Base-by-base conservation (phyloP, 371 early-diverging fungal species). In the Mucor plumbeus region DNA sequence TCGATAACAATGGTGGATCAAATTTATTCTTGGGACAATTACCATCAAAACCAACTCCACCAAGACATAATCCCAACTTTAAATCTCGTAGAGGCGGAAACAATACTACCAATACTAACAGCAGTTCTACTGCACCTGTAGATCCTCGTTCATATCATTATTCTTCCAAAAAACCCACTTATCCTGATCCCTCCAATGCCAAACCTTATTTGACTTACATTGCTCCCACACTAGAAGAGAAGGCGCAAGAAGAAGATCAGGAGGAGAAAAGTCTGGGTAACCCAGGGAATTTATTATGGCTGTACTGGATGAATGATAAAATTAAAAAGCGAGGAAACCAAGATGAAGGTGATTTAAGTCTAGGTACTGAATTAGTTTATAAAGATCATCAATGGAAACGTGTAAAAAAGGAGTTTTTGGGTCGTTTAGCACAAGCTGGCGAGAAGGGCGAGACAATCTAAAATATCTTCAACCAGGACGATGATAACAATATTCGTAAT, bases 351-450 rank as follows among this genome's bases (percentile, higher is more conserved):
- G 75, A 75, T 40, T 50, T 63, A 15, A 62, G 64, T 40, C 59
- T 61, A 57, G 75, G 69, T 10, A 64, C 67, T 26, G 72, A 70
- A 21, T 11, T 73, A 4, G 73, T 72, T 0, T 61, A 70, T 21
- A 67, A 71, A 31, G 19, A 71, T 21, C 38, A 61, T 1, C 43
- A 55, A 47, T 68, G 67, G 68, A 74, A 75, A 38, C 70, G 75
- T 35, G 64, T 67, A 31, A 74, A 69, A 44, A 74, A 72, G 34
- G 78, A 77, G 41, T 77, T 77, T 59, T 66, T 68, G 35, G 72
- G 78, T 10, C 70, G 72, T 38, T 31, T 65, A 31, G 73, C 76
- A 2, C 66, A 72, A 39, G 50, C 69, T 40, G 72, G 72, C 15
- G 69, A 75, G 40, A 68, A 72, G 36, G 75, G 75, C 11, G 75